Evolutionary conservation across 306 rosid genomes (phyloP), one percentile per base, ranked within the genome.

Genomic region (Medicago truncatula): DNA sequence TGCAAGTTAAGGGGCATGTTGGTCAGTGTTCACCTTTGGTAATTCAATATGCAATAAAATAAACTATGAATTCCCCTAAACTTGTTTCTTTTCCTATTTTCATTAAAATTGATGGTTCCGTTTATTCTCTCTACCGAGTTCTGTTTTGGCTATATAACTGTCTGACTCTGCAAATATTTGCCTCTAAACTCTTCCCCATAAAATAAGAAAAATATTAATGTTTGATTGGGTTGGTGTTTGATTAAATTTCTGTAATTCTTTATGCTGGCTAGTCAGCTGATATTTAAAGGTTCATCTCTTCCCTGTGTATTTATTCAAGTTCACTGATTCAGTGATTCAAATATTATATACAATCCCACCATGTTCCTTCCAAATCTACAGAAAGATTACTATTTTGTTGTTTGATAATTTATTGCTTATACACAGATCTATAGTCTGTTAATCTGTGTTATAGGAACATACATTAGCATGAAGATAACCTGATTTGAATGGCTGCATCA

Each of bases 251-350:
- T 60, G 21, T 21, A n/a, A 39, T 50, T 71, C 23, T 62, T 60
- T 36, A 50, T 50, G 28, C 18, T 21, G 15, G 70, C 53, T 15
- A 40, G 54, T 67, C 20, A 13, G 36, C 46, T 39, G 20, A 72
- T 63, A 59, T 78, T 40, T 71, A 65, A 17, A 28, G 44, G 20
- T 80, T 73, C 52, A 54, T 58, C 49, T 39, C 40, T 15, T 40
- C 39, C 53, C 63, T 7, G 9, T 20, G 36, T 15, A 25, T 25
- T 40, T 56, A 63, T 50, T 71, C 17, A 3, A 41, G 20, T 40
- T 46, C 40, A 53, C 16, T 78, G 66, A 50, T 78, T 52, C 49
- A 63, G 52, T 28, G 31, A 28, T 28, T 28, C 31, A 28, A 28
- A 28, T 28, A 28, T 28, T 28, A 78, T 70, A 21, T 40, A 60